Evolutionary conservation across 306 rosid genomes (phyloP), one percentile per base, ranked within the genome.

Genomic region (Vicia faba): DNA sequence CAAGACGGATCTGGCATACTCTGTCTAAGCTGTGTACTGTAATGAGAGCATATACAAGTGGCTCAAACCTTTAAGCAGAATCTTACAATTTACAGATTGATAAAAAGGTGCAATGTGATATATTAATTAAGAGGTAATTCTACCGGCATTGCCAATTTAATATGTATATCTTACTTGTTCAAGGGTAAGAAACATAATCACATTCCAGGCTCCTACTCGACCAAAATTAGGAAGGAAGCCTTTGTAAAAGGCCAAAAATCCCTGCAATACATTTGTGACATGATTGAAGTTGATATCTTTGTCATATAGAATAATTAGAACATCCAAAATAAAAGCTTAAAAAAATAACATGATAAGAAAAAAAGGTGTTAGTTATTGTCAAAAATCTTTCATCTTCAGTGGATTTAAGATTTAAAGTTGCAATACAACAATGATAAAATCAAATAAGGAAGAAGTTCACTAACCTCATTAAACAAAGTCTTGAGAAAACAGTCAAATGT

Each of bases 191-290:
- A 95, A 95, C 99, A 95, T 90, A 48, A 90, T 29, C 60, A 70
- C 91, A 49, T 89, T 95, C 99, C 97, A 90, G 41, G 83, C 76
- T 77, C 99, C 99, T 40, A 89, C 79, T 79, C 99, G 92, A 49
- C 76, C 79, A 66, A 95, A 88, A 79, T 90, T 95, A 41, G 96
- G 95, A 72, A 86, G 77, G 77, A 95, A 95, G 69, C 99, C 99
- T 81, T 95, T 95, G 62, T 95, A 95, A 65, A 95, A 95, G 84
- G 99, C 99, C 28, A 78, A 67, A 75, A 89, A 65, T 64, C 99
- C 99, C 99, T 95, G 97, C 83, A 77, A 57, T 54, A 82, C 50
- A 67, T 46, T 68, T 40, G 49, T 60, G 61, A 50, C 60, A 58
- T 59, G 16, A 77, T 64, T 67, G 63, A 51, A 33, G 49, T 15